Conservation (phyloP, 768 basidiomycete species). For the Panaeolus cyanescens region DNA sequence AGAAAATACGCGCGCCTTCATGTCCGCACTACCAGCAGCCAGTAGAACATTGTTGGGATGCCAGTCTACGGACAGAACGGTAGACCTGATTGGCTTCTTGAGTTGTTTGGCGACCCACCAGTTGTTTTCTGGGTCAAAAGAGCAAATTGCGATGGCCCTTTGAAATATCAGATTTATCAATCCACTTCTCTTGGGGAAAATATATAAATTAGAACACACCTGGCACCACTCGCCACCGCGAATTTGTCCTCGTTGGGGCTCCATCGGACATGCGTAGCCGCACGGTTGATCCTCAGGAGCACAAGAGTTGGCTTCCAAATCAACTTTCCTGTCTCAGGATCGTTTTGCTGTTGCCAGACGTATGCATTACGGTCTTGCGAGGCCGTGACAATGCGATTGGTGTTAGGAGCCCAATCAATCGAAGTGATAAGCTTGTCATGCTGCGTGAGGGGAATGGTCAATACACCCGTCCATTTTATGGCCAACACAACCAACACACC, state of each 20-base stretch:
- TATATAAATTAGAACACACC: conserved; percentile 51
- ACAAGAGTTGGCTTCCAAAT: conserved; percentile 98
- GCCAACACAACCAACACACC: conserved; percentile 44
- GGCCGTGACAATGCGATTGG: conserved; percentile 97
- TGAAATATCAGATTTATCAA: neutral
- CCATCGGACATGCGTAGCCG: conserved; percentile 95
- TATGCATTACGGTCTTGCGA: conserved; percentile 99
- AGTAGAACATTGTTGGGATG: conserved; percentile 98
- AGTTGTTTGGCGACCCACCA: conserved; percentile 99
- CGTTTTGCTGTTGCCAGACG: conserved; percentile 88
- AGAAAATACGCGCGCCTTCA: conserved; percentile 96
- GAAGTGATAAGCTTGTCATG: conserved; percentile 98
- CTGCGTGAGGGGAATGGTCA: conserved; percentile 38
- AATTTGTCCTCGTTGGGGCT: conserved; percentile 98
- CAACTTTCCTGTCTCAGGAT: conserved; percentile 67
- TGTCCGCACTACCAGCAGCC: conserved; percentile 96
- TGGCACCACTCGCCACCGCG: conserved; percentile 94
- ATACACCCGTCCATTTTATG: neutral
- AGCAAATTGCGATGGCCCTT: conserved; percentile 94
- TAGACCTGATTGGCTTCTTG: conserved; percentile 97
- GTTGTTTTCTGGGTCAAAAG: conserved; percentile 95
- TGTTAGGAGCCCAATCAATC: conserved; percentile 97
- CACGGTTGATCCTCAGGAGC: conserved; percentile 90
- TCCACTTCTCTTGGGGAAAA: neutral
- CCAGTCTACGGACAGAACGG: conserved; percentile 95